A percentile compares a stretch with the other conserved stretches of the same genome.
These are phyloP conservation scores for Trichoderma brevicompactum DNA, from an alignment of 2,329 filamentous ascomycete species.

Conservation along the genomic window DNA sequence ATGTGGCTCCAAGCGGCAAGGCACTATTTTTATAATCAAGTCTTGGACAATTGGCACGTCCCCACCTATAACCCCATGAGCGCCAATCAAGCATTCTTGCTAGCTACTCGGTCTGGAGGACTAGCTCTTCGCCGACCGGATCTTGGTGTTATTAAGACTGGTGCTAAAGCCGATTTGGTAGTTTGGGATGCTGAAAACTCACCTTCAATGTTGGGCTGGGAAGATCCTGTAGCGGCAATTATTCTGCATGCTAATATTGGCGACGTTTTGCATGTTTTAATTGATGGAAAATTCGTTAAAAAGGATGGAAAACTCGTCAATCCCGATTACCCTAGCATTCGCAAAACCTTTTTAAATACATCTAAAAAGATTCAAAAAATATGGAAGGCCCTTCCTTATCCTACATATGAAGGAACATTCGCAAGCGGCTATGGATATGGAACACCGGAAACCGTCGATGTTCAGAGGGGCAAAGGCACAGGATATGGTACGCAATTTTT, in stretches of 20 bases:
- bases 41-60: constrained; percentile 48
- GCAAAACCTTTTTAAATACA: not conserved
- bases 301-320: constrained; percentile 25
- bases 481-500: constrained; percentile 10
- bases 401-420: constrained; percentile 9
- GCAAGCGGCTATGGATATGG: not conserved
- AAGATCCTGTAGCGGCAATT: constrained; percentile 59
- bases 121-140: constrained; percentile 56
- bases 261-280: constrained; percentile 56
- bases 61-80: constrained; percentile 49
- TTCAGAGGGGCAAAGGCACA: constrained; percentile 3
- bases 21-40: constrained; percentile 44
- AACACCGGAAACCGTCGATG: not conserved
- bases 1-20: constrained; percentile 57
- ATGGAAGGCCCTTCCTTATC: constrained; percentile 11
- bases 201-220: constrained; percentile 58
- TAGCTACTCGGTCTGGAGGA: constrained; percentile 58
- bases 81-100: constrained; percentile 56
- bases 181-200: constrained; percentile 54
- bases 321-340: not conserved
- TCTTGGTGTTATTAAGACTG: constrained; percentile 53
- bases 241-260: constrained; percentile 59
- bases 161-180: constrained; percentile 55
- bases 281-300: constrained; percentile 53
- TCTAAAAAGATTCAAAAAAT: constrained; percentile 7